These are phyloP conservation scores for Solanum virginianum DNA, from an alignment of 257 asterid species.

Conservation along the genomic window DNA sequence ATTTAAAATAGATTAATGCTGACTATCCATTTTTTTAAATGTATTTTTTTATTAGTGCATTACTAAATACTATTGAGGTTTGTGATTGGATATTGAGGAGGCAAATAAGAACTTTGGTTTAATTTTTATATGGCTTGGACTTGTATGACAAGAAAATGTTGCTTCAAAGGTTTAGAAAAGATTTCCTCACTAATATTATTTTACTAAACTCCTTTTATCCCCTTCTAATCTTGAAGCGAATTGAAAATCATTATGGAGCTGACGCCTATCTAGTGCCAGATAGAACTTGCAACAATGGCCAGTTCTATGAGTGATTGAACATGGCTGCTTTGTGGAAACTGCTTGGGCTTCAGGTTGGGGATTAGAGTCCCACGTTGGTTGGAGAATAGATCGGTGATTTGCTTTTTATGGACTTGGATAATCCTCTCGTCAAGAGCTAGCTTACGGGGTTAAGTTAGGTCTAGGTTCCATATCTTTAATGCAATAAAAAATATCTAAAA, in stretches of 20 bases:
- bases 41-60: too few species aligned
- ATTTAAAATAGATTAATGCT: background rate
- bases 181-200: background rate
- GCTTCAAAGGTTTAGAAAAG: background rate
- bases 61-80: background rate
- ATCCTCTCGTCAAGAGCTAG: background rate
- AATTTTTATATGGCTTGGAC: background rate
- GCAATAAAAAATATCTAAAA: background rate
- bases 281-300: too few species aligned
- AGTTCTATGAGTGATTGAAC: too few species aligned
- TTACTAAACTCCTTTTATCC: background rate
- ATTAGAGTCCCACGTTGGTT: background rate
- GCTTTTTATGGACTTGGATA: background rate
- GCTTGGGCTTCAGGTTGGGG: background rate
- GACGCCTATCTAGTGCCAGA: too few species aligned
- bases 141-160: background rate
- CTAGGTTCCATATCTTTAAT: background rate
- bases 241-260: too few species aligned
- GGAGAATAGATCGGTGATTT: background rate
- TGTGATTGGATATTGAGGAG: background rate
- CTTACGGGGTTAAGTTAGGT: background rate
- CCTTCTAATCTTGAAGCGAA: background rate
- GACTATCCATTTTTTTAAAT: background rate
- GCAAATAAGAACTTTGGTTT: background rate
- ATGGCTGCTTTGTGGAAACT: too few species aligned